Base-by-base conservation (phyloP, 2,329 filamentous ascomycete species). In the Paraphaeosphaeria sporulosa region DNA sequence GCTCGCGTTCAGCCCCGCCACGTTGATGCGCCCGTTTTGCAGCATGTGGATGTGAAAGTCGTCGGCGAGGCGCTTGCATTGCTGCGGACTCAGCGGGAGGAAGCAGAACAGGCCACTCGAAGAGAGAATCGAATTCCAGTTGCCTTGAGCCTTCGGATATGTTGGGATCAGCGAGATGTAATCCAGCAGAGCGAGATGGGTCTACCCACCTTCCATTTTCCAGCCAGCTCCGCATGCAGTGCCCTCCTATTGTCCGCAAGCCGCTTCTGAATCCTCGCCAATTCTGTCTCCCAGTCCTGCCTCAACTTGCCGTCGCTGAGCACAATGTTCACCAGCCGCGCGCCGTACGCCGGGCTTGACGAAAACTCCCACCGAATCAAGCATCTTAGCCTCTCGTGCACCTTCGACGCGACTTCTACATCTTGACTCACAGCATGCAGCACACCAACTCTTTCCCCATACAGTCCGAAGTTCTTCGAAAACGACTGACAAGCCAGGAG, bases 381-480 rank as follows among this genome's bases (percentile, higher is more conserved):
- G 40, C 64, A 69, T 3, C 73, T 57, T 42, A 75, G 51, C 44
- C 73, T 67, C 34, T 74, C 73, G 34, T 65, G 62, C 1, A 74
- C 67, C 44, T 67, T 69, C 12, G 43, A 51, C 4, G 66, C 58
- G n/a, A 61, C 58, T 42, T 58, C 59, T 32, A 58, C 55, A 23
- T 53, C 61, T 12, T 60, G 56, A 19, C 51, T 60, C 10, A 75
- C 64, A 2, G 71, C 61, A 52, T 76, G 73, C 3, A 77, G 61
- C 2, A 70, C 75, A 1, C 77, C 77, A 25, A 67, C 70, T 13
- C 77, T 66, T 63, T 80, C 75, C 1, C 77, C 76, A 50, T 79
- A 79, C 1, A 79, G 52, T 0, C 69, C 78, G 61, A 80, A 77
- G 58, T 78, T 79, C 67, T 80, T 80, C n/a, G 76, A 73, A 54